Percentiles rank a stretch among this genome's conserved stretches.
These are phyloP conservation scores for Brassica cretica DNA, from an alignment of 345 rosid species.

Conservation along the genomic window DNA sequence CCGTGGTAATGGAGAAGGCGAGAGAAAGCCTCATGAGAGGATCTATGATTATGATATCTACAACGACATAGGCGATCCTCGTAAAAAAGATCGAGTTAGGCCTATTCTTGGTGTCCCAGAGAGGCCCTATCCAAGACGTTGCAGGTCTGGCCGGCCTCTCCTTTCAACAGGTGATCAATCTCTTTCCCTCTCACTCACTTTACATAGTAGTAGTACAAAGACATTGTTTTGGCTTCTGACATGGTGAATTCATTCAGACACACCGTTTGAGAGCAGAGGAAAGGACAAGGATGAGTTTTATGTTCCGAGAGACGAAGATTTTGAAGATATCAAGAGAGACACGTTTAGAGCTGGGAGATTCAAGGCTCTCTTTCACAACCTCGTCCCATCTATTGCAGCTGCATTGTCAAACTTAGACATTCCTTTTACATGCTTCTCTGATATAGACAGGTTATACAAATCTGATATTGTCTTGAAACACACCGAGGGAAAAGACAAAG, in stretches of 20 bases:
- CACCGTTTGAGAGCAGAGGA: constrained; percentile 66
- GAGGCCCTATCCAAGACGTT: constrained; percentile 88
- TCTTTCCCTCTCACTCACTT: constrained; percentile 12
- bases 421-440: constrained; percentile 87
- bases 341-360: constrained; percentile 83
- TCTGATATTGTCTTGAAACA: constrained; percentile 58
- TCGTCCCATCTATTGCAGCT: constrained; percentile 80
- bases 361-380: constrained; percentile 89
- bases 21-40: constrained; percentile 72
- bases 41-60: constrained; percentile 78
- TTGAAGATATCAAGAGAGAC: constrained; percentile 85
- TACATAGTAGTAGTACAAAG: background rate
- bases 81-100: constrained; percentile 62
- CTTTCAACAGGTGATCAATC: constrained; percentile 51
- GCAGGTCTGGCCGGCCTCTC: constrained; percentile 87
- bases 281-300: constrained; percentile 83
- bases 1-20: constrained; percentile 74
- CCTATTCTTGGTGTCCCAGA: constrained; percentile 62
- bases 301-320: constrained; percentile 90
- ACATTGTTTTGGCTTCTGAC: constrained; percentile 10
- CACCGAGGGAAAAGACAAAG: constrained; percentile 33
- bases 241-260: constrained; percentile 45
- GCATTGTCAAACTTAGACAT: constrained; percentile 73
- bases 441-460: constrained; percentile 75
- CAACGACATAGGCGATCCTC: constrained; percentile 89